Conservation (phyloP, 2,329 filamentous ascomycete genomes). For the Arthrobotrys entomopaga region DNA sequence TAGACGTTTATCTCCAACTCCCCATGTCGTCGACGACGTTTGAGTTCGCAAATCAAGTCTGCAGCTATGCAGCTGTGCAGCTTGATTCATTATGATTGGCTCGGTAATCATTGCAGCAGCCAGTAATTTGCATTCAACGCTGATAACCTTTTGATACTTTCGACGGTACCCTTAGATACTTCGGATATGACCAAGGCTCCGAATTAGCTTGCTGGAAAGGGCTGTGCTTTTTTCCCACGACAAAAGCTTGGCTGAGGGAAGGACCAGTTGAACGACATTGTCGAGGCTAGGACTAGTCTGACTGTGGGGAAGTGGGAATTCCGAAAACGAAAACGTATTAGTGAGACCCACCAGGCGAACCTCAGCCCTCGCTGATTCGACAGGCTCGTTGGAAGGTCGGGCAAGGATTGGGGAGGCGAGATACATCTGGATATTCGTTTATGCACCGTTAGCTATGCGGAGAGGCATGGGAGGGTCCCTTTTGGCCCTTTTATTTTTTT, state of each 20-base stretch:
- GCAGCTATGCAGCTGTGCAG: constrained; percentile 1
- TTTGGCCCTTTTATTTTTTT: constrained; percentile 9
- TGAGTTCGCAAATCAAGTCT: constrained; percentile 21
- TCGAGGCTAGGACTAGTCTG: background rate
- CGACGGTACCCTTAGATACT: background rate
- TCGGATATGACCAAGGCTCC: background rate
- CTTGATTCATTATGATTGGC: constrained; percentile 31
- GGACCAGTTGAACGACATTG: background rate
- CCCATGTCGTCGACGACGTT: constrained; percentile 16
- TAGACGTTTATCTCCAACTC: background rate
- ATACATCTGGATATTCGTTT: constrained; percentile 28
- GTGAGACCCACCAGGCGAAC: constrained; percentile 10
- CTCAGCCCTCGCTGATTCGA: constrained; percentile 19
- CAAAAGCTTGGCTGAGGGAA: constrained; percentile 41
- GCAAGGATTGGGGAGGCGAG: constrained; percentile 49
- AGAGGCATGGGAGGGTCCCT: background rate
- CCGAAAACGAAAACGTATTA: background rate
- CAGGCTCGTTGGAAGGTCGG: background rate
- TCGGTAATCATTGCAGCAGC: constrained; percentile 41
- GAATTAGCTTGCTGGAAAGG: background rate
- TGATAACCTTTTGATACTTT: background rate
- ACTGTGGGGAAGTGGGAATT: constrained; percentile 34
- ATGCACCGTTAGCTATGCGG: constrained; percentile 32
- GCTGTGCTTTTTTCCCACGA: background rate
- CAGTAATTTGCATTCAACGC: constrained; percentile 7